Evolutionary conservation across 2,329 filamentous ascomycete genomes (phyloP).

Genomic region (Xylariaceae sp.): DNA sequence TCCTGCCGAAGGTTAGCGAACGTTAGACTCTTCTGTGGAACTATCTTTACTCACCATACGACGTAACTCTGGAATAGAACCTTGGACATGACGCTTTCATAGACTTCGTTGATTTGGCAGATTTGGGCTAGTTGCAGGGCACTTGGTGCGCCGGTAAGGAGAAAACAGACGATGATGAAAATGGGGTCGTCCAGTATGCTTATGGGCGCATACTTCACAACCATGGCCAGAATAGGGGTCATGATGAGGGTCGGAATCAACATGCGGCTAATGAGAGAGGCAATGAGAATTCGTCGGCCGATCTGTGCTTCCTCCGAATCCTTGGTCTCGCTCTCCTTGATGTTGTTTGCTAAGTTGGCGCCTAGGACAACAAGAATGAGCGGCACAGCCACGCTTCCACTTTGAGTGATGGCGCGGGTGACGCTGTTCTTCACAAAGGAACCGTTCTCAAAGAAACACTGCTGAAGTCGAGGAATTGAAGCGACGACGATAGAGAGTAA

Average conservation of each 20-base stretch:
- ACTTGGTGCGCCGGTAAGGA: slow-evolving; percentile 88
- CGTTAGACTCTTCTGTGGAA: not conserved
- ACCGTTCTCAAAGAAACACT: slow-evolving; percentile 79
- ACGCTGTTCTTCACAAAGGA: slow-evolving; percentile 92
- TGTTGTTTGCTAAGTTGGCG: slow-evolving; percentile 90
- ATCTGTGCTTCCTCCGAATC: slow-evolving; percentile 66
- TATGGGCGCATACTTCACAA: slow-evolving; percentile 85
- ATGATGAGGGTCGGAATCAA: slow-evolving; percentile 85
- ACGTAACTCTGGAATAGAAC: slow-evolving; percentile 96
- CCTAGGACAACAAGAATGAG: slow-evolving; percentile 93
- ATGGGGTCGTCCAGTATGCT: slow-evolving; percentile 97
- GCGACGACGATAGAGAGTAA: slow-evolving; percentile 84
- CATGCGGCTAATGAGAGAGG: slow-evolving; percentile 85
- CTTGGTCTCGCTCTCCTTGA: slow-evolving; percentile 60
- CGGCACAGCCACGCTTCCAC: slow-evolving; percentile 85
- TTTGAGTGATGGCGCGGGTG: slow-evolving; percentile 78
- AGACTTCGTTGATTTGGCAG: slow-evolving; percentile 96
- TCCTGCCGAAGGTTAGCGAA: slow-evolving; percentile 50
- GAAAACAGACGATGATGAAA: slow-evolving; percentile 95
- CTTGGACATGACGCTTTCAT: slow-evolving; percentile 88
- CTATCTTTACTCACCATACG: slow-evolving; percentile 62
- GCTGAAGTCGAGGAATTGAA: slow-evolving; percentile 75
- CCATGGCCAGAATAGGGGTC: slow-evolving; percentile 79
- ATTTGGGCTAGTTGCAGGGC: slow-evolving; percentile 95
- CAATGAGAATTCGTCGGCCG: slow-evolving; percentile 73